Evolutionary conservation across 2,329 filamentous ascomycete species (phyloP).

Genomic region (Diatrype stigma): DNA sequence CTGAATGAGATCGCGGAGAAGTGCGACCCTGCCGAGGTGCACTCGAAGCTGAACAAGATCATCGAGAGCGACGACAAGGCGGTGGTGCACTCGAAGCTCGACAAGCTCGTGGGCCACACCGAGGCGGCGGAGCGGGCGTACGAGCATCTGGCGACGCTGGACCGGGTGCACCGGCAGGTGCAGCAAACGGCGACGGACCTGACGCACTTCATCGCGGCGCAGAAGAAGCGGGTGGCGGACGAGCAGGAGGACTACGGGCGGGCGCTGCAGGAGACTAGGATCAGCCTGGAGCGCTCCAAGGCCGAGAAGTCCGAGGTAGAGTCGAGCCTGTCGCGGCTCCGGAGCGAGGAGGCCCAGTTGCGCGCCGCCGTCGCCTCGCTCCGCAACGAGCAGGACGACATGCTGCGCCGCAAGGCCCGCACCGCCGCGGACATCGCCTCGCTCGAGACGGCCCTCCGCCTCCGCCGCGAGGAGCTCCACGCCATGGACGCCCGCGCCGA

Average conservation of each 20-base stretch:
- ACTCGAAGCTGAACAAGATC: slow-evolving; percentile 17
- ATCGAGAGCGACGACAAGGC: slow-evolving; percentile 2
- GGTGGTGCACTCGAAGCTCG: slow-evolving; percentile 31
- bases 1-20: slow-evolving; percentile 7
- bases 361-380: slow-evolving; percentile 54
- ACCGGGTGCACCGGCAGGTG: slow-evolving; percentile 86
- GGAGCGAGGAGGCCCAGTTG: slow-evolving; percentile 50
- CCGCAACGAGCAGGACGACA: slow-evolving; percentile 66
- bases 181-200: slow-evolving; percentile 80
- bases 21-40: slow-evolving; percentile 18
- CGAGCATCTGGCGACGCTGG: slow-evolving; percentile 73
- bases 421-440: slow-evolving; percentile 83
- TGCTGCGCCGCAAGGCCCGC: slow-evolving; percentile 73
- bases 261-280: slow-evolving; percentile 72
- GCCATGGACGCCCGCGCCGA: slow-evolving; percentile 89
- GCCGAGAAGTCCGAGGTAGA: slow-evolving; percentile 59
- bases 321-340: slow-evolving; percentile 47
- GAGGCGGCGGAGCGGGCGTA: slow-evolving; percentile 65
- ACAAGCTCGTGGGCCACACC: slow-evolving; percentile 59
- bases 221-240: slow-evolving; percentile 69
- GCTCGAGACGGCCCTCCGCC: slow-evolving; percentile 81
- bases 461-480: slow-evolving; percentile 86
- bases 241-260: slow-evolving; percentile 76
- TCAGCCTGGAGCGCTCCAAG: slow-evolving; percentile 69
- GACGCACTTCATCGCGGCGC: slow-evolving; percentile 72